Percentiles rank a stretch among this genome's conserved stretches.
phyloP scores from a whole-genome alignment of 345 rosid genomes.

The Syzygium aqueum region DNA sequence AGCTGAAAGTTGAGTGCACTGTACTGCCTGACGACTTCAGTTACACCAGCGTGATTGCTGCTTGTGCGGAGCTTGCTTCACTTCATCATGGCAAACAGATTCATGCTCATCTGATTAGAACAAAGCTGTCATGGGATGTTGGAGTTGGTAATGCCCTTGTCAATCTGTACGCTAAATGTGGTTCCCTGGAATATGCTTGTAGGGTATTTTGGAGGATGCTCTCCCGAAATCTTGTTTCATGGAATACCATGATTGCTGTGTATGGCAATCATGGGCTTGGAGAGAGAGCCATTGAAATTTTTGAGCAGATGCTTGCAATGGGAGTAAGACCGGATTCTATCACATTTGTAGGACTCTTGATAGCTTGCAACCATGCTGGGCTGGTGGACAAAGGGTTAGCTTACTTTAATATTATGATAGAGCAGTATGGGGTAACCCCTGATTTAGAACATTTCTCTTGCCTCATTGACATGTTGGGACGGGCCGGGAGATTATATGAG shows the following conservation, averaged over 20 bases:
- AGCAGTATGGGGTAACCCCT: slow-evolving; percentile 33
- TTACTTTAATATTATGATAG: slow-evolving; percentile 35
- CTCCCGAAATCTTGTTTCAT: slow-evolving; percentile 36
- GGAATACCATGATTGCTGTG: slow-evolving; percentile 59
- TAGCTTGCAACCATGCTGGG: slow-evolving; percentile 62
- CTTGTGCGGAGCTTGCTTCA: slow-evolving; percentile 48
- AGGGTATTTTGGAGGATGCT: slow-evolving; percentile 29
- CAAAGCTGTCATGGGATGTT: slow-evolving; percentile 23
- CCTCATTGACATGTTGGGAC: slow-evolving; percentile 55
- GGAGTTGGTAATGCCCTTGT: slow-evolving; percentile 46
- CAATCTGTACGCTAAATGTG: slow-evolving; percentile 70
- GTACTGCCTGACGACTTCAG: slow-evolving; percentile 38
- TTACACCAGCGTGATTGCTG: slow-evolving; percentile 33
- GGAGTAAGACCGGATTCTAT: slow-evolving; percentile 43
- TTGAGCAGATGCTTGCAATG: slow-evolving; percentile 27
- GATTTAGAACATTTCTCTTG: slow-evolving; percentile 50
- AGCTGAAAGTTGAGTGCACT: slow-evolving; percentile 18
- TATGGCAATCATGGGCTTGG: slow-evolving; percentile 53
- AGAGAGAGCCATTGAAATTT: slow-evolving; percentile 30
- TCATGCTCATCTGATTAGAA: slow-evolving; percentile 38
- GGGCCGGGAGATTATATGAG: slow-evolving; percentile 46
- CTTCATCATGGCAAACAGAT: slow-evolving; percentile 40
- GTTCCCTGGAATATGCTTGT: slow-evolving; percentile 30
- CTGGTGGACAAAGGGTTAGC: slow-evolving; percentile 41
- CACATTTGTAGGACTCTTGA: slow-evolving; percentile 44